These are phyloP conservation scores for Bipolaris zeicola DNA, from an alignment of 2,329 filamentous ascomycete species.

Conservation along the genomic window DNA sequence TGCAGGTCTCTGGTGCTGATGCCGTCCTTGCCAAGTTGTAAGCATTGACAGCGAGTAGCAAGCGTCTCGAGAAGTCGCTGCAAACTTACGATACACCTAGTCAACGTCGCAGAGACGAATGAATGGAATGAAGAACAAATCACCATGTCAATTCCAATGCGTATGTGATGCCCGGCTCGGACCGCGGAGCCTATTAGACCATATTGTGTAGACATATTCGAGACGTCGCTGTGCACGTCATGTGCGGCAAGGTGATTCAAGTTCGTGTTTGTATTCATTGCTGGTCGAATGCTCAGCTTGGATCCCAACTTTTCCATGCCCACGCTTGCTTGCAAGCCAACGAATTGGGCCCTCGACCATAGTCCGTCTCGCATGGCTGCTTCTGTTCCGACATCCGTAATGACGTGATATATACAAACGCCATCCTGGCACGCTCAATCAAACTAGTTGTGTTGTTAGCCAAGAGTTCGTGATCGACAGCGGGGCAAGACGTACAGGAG, in stretches of 20 bases:
- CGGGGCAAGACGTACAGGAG: conserved; percentile 67
- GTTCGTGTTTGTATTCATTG: conserved; percentile 19
- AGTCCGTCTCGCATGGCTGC: conserved; percentile 3
- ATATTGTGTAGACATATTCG: neutral
- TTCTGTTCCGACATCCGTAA: conserved; percentile 6
- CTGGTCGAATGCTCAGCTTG: conserved; percentile 20
- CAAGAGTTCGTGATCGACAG: neutral
- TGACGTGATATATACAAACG: conserved; percentile 16
- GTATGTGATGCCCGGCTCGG: neutral
- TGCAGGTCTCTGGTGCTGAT: conserved; percentile 56
- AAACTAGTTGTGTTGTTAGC: conserved; percentile 24
- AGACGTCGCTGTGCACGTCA: conserved; percentile 2
- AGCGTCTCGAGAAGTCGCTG: neutral
- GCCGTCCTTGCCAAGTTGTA: conserved; percentile 57
- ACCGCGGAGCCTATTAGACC: neutral
- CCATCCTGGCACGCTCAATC: conserved; percentile 28
- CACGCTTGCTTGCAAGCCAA: conserved; percentile 5
- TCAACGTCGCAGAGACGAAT: neutral
- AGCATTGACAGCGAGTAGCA: neutral
- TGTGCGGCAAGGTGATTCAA: neutral
- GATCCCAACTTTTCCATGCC: conserved; percentile 7
- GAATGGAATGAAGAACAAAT: conserved; percentile 1
- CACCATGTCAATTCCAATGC: neutral
- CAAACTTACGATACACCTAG: neutral
- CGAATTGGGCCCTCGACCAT: conserved; percentile 1